Evolutionary conservation across 768 basidiomycete species (phyloP).

Genomic region (Rhodosporidiobolus sp.): DNA sequence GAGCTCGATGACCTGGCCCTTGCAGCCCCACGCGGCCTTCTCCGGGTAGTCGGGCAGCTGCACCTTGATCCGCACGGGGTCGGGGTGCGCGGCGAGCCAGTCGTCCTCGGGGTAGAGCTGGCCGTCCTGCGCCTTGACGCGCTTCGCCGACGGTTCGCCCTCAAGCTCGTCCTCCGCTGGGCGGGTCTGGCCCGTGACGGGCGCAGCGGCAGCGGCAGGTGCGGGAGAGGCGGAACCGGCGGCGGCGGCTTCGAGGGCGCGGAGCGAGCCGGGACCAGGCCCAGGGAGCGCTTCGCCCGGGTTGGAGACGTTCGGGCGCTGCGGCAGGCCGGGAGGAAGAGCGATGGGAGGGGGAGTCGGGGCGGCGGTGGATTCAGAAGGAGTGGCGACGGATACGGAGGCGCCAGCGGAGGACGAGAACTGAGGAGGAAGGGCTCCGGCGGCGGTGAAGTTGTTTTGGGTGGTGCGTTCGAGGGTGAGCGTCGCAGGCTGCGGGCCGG

Average conservation of each 20-base stretch:
- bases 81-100: conserved; percentile 46
- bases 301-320: conserved; percentile 63
- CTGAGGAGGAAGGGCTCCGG: conserved; percentile 17
- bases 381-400: conserved; percentile 59
- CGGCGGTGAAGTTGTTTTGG: conserved; percentile 51
- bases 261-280: not conserved
- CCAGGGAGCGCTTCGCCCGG: conserved; percentile 51
- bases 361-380: conserved; percentile 51
- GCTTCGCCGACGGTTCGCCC: conserved; percentile 75
- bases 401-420: conserved; percentile 68
- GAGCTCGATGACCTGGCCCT: conserved; percentile 72
- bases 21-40: conserved; percentile 89
- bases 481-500: conserved; percentile 75
- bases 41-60: conserved; percentile 77
- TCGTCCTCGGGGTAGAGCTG: conserved; percentile 72
- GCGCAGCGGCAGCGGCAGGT: not conserved
- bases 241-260: not conserved
- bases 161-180: conserved; percentile 49
- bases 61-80: conserved; percentile 78
- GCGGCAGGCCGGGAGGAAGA: conserved; percentile 63
- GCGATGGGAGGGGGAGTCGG: conserved; percentile 57
- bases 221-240: not conserved
- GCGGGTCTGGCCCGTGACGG: conserved; percentile 10
- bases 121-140: conserved; percentile 80
- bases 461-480: conserved; percentile 53